Base-by-base conservation (phyloP, 1,139 yeast genomes). In the Scheffersomyces segobiensis region DNA sequence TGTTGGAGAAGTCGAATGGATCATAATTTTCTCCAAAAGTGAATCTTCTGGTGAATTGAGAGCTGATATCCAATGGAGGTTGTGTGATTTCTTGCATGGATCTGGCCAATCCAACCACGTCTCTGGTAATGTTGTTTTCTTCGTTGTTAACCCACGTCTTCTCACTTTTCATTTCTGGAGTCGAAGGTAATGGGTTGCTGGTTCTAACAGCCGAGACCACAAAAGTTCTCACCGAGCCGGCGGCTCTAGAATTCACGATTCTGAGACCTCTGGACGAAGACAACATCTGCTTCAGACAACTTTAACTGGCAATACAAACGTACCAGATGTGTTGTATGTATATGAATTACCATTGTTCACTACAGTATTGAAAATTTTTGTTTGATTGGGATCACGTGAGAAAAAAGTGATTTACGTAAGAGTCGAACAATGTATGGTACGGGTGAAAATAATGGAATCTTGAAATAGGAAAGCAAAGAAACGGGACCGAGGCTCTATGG, bases 1-100 rank as follows among this genome's bases (percentile, higher is more conserved):
- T 48, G 67, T 83, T 72, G 52, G 91, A 85, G 63, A 89, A 88
- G 72, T 89, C 93, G 74, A 88, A 89, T 55, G 96, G 93, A 64
- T 88, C 91, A 67, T 89, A 88, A 1, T 82, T 79, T 1, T 80
- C 75, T 46, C 83, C 83, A 5, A 71, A 68, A 14, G 69, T 70
- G 66, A 86, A 84, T 54, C 70, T 72, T 61, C 75, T 80, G 48
- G 79, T 72, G 63, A 82, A 78, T 42, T 65, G 63, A 54, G 74
- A 71, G 57, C 74, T 73, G 21, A 69, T 67, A 50, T 68, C 65
- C 53, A 69, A 63, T 42, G 73, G 72, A 39, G 72, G 71, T 55
- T 67, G 65, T 53, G 71, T 62, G 55, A 67, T 67, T 58, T 73
- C 73, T 59, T 68, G 72, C 32, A 77, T 66, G 32, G 67, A 65